Evolutionary conservation across 768 basidiomycete species (phyloP), one percentile per base, ranked within the genome.

Genomic region (Boletus reticuloceps): DNA sequence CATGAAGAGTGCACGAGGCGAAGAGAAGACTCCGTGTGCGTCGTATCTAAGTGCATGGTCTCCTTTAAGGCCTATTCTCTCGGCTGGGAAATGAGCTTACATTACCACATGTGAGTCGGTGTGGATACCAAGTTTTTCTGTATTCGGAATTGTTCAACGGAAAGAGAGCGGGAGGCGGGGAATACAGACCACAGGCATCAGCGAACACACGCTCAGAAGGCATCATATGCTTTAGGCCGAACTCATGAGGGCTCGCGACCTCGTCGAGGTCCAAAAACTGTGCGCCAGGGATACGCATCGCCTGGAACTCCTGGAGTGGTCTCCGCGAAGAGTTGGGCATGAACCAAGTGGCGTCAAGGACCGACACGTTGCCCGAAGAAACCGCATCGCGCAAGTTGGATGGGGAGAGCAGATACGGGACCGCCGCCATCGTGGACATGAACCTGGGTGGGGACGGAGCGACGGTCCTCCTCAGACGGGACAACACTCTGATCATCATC

Each of bases 171-270:
- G 29, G 58, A 44, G 50, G 43, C 16, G 55, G 6, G 45, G 58
- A 47, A 51, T 22, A 65, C 88, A 58, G 75, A 95, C 93, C 85
- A 66, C 90, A 93, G 10, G 90, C 86, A 53, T 81, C 77, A 25
- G 87, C 85, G 70, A 98, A 98, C 37, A 76, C 74, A 42, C 81
- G 77, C 36, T 73, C 76, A 34, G 77, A 72, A 17, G 97, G 97
- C 80, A 98, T 85, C 94, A 98, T 98, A 73, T 98, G 96, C 65
- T 89, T 89, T 22, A 98, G 76, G 13, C 89, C 90, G 5, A 95
- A 78, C 50, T 85, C 80, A 67, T 91, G 87, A 10, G 81, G 72
- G 55, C 82, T 85, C 1, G 89, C 82, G 27, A 92, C 88, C 49
- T 83, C 77, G 69, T 97, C 94, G 25, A 95, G 75, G 67, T 94